A percentile compares a stretch with the other conserved stretches of the same genome.
Conservation (phyloP, 2,329 filamentous ascomycete genomes). For the Fusarium lateritium region DNA sequence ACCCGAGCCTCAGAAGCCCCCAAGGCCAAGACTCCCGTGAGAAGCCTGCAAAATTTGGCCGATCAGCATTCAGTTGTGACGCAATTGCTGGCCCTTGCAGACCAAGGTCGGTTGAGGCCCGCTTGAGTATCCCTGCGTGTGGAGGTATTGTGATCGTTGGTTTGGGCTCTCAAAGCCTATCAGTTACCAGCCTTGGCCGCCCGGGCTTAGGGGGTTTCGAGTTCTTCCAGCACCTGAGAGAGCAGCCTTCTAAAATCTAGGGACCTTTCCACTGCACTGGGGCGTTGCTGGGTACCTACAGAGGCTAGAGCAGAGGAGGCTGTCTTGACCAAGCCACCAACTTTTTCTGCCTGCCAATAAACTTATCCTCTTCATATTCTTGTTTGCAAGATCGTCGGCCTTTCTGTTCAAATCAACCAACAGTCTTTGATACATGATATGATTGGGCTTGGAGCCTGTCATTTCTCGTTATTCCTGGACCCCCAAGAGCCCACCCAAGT, state of each 20-base stretch:
- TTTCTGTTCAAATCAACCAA: slow-evolving; percentile 10
- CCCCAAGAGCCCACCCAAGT: slow-evolving; percentile 8
- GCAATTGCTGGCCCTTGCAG: slow-evolving; percentile 51
- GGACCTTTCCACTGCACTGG: slow-evolving; percentile 17
- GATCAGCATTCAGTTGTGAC: slow-evolving; percentile 53
- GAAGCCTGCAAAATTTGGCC: slow-evolving; percentile 47
- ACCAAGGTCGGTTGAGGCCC: slow-evolving; percentile 38
- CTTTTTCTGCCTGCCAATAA: slow-evolving; percentile 10
- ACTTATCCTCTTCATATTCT: slow-evolving; percentile 5
- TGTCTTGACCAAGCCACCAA: slow-evolving; percentile 19
- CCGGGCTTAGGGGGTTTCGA: slow-evolving; percentile 21
- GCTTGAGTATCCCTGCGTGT: slow-evolving; percentile 27
- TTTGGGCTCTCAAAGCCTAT: slow-evolving; percentile 15
- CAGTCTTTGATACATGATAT: slow-evolving; percentile 12
- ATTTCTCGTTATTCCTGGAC: slow-evolving; percentile 25
- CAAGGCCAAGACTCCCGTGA: slow-evolving; percentile 37
- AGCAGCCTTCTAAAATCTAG: slow-evolving; percentile 27
- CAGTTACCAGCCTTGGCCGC: slow-evolving; percentile 14
- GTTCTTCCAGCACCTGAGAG: slow-evolving; percentile 8
- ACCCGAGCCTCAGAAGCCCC: slow-evolving; percentile 37
- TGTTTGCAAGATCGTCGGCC: slow-evolving; percentile 24
- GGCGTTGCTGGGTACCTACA: slow-evolving; percentile 18
- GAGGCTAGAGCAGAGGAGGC: not conserved
- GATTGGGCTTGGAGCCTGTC: slow-evolving; percentile 26
- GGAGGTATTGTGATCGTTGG: not conserved